Base-by-base conservation (phyloP, 2,329 filamentous ascomycete genomes). In the Penicillium glabrum region DNA sequence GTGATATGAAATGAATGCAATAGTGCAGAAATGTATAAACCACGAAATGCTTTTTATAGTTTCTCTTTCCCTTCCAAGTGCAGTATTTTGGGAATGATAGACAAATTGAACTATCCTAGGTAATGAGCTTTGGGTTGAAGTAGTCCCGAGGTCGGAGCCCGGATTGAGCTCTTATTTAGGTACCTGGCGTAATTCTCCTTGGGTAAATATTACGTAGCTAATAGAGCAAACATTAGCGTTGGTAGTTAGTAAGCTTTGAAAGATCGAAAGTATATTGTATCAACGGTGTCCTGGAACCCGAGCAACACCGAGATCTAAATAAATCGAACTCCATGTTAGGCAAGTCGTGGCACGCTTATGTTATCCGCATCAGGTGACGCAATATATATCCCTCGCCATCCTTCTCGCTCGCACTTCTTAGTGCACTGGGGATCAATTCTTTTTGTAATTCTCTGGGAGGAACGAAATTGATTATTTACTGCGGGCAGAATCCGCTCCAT, bases 301-400 rank as follows among this genome's bases (percentile, higher is more conserved):
- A 31, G n/a, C 9, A 31, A 31, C 11, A 46, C n/a, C 31, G 31
- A 37, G 31, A 35, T 37, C n/a, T 37, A 37, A 46, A 13, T 10
- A n/a, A 33, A 33, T n/a, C n/a, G 3, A 37, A 23, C 19, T 35
- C 49, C 19, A 9, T 11, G 11, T 51, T 33, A 23, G 54, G 54
- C 43, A 59, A 37, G 21, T 52, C 58, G 49, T 27, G 49, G 53
- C 48, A 52, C 46, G 59, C 57, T 60, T 61, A 63, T 56, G 46
- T 56, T 58, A 61, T 58, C 52, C 59, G 21, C 26, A 60, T 62
- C 61, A 62, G 59, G 61, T 62, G 61, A 62, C 48, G 46, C 49
- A 43, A 54, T 46, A 31, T 35, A 53, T 44, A 43, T 31, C 46
- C 31, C 33, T 49, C 41, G 27, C 27, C 26, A 41, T 5, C n/a